Evolutionary conservation across 1,284 basidiomycete species (phyloP).

Genomic region (Cystobasidiaceae sp.): DNA sequence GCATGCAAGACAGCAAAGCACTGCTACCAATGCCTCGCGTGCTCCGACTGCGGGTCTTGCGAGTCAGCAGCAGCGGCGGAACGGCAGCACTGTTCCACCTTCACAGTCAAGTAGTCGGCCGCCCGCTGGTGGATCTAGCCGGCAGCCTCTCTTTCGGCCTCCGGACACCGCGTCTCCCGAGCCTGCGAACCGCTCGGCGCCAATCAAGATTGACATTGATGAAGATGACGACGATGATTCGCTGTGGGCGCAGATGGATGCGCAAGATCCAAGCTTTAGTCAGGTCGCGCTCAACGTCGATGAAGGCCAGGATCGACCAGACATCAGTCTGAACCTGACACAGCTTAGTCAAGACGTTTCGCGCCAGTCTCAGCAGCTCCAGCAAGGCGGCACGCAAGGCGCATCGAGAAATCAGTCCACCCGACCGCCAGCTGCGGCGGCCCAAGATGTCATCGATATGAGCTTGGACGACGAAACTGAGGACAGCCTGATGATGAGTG

Average conservation of each 20-base stretch:
- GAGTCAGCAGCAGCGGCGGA: not conserved
- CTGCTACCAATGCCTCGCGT: not conserved
- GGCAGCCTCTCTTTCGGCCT: conserved; percentile 4
- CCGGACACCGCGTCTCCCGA: not conserved
- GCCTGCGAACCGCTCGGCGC: not conserved
- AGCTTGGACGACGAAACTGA: conserved; percentile 19
- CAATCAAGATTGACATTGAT: not conserved
- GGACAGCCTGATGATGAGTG: not conserved
- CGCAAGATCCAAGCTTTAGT: conserved; percentile 19
- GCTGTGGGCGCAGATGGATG: conserved; percentile 17
- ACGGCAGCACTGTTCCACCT: not conserved
- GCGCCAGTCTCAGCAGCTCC: not conserved
- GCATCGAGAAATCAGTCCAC: too few species aligned
- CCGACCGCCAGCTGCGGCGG: not conserved
- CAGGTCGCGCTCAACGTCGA: conserved; percentile 18
- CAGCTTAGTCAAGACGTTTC: not conserved
- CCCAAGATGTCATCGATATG: conserved; percentile 17
- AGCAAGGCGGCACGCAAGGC: not conserved
- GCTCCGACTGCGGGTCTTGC: not conserved
- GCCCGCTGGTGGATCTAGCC: not conserved
- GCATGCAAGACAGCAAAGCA: not conserved
- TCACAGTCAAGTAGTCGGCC: not conserved
- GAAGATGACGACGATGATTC: conserved; percentile 27
- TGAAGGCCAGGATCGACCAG: not conserved
- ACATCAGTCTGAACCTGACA: not conserved